Conservation (phyloP, 495 filamentous ascomycete species). For the Clavariopsis aquatica region DNA sequence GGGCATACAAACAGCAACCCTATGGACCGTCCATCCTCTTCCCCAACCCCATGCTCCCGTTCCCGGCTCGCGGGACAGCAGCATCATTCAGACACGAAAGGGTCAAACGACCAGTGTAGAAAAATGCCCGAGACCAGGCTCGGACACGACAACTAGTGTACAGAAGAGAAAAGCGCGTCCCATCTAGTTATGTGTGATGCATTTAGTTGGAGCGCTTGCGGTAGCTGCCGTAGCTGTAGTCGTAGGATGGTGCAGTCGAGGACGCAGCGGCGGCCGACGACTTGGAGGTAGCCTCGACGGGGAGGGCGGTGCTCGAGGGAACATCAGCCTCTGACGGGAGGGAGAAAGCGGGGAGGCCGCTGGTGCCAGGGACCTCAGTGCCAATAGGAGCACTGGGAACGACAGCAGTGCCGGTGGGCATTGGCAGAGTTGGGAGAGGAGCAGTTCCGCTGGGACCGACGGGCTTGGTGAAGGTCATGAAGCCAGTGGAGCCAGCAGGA, state of each 20-base stretch:
- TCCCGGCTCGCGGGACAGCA: background rate
- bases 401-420: background rate
- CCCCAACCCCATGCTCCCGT: background rate
- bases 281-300: slow-evolving; percentile 2
- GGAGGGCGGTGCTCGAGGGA: slow-evolving; percentile 12
- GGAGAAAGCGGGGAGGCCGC: background rate
- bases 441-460: background rate
- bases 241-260: slow-evolving; percentile 1
- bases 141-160: background rate
- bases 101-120: background rate
- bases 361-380: background rate
- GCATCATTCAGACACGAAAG: background rate
- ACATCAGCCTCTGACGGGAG: slow-evolving; percentile 6
- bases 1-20: background rate
- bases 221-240: slow-evolving; percentile 18
- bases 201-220: slow-evolving; percentile 22
- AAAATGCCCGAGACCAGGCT: background rate
- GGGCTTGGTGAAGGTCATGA: slow-evolving; percentile 28
- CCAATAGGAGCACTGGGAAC: background rate
- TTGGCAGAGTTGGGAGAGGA: slow-evolving; percentile 7
- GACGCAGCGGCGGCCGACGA: slow-evolving; percentile 7
- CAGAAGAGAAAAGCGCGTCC: background rate
- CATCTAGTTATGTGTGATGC: background rate
- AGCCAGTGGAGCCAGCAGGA: slow-evolving; percentile 22
- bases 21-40: background rate